phyloP scores from a whole-genome alignment of 1,284 basidiomycete genomes.

The Ceratobasidium sp. region DNA sequence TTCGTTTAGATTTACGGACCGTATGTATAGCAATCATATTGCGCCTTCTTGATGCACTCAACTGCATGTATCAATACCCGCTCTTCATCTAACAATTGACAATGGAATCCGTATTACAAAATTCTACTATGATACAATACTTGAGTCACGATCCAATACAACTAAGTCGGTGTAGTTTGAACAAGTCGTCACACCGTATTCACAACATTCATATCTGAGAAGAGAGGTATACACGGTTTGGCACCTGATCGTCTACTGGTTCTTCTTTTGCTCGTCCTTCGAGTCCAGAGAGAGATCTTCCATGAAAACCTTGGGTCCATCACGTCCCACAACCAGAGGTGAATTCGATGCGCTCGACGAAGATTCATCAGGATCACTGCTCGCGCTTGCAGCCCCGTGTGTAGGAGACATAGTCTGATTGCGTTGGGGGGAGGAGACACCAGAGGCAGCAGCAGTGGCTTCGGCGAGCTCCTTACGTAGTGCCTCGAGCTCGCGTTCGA shows the following conservation, averaged over 20 bases:
- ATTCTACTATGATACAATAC: constrained; percentile 5
- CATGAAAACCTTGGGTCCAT: not conserved
- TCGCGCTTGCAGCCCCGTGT: not conserved
- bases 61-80: not conserved
- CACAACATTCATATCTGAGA: not conserved
- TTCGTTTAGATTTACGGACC: not conserved
- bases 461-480: constrained; percentile 81
- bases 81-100: not conserved
- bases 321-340: constrained; percentile 21
- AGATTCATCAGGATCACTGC: constrained; percentile 24
- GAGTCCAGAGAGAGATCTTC: constrained; percentile 21
- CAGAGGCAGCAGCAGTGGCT: constrained; percentile 29
- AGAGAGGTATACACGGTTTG: not conserved
- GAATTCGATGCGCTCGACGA: constrained; percentile 28
- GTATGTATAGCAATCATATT: constrained; percentile 10
- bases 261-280: constrained; percentile 20
- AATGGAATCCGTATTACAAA: not conserved
- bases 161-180: constrained; percentile 17
- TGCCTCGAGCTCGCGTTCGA: constrained; percentile 83
- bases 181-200: not conserved
- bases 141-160: not conserved
- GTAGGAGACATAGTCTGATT: not conserved
- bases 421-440: constrained; percentile 6
- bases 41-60: constrained; percentile 20
- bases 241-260: constrained; percentile 13